Percentiles rank a stretch among this genome's conserved stretches.
These are phyloP conservation scores for Alopecurus myosuroides DNA, from an alignment of 176 grass and related monocot genomes.

Conservation along the genomic window DNA sequence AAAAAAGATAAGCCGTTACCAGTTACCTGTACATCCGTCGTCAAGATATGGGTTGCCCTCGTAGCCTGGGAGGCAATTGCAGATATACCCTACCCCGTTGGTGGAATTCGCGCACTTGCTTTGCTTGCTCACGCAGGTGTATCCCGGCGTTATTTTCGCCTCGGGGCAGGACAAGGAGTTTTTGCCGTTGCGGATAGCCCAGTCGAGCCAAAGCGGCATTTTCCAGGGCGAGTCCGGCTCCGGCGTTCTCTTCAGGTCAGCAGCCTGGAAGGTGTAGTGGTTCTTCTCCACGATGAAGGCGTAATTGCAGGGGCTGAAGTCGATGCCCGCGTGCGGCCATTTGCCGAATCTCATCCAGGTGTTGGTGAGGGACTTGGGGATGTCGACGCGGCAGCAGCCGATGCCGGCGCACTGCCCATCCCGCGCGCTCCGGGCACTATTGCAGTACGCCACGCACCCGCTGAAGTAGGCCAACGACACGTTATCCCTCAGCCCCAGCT, in stretches of 20 bases:
- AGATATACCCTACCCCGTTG: slow-evolving; percentile 1
- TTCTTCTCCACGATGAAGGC: background rate
- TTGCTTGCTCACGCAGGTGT: slow-evolving; percentile 17
- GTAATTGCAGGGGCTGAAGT: background rate
- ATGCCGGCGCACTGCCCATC: background rate
- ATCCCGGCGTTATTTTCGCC: background rate
- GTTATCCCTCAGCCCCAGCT: background rate
- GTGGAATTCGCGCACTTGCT: background rate
- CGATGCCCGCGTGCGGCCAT: background rate
- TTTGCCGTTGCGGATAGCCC: background rate
- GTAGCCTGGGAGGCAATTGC: background rate
- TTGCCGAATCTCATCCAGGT: background rate
- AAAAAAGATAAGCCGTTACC: too few relatives aligned
- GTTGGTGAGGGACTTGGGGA: background rate
- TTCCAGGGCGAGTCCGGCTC: background rate
- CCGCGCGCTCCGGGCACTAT: background rate
- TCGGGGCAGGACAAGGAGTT: background rate
- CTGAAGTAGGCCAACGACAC: background rate
- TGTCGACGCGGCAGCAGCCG: background rate
- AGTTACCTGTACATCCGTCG: background rate
- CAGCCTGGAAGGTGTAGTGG: background rate
- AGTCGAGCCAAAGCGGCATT: background rate
- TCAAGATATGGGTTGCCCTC: slow-evolving; percentile 2
- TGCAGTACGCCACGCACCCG: background rate
- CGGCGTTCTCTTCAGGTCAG: background rate